Conservation (phyloP, 306 rosid genomes). For the Hylodesmum podocarpum region DNA sequence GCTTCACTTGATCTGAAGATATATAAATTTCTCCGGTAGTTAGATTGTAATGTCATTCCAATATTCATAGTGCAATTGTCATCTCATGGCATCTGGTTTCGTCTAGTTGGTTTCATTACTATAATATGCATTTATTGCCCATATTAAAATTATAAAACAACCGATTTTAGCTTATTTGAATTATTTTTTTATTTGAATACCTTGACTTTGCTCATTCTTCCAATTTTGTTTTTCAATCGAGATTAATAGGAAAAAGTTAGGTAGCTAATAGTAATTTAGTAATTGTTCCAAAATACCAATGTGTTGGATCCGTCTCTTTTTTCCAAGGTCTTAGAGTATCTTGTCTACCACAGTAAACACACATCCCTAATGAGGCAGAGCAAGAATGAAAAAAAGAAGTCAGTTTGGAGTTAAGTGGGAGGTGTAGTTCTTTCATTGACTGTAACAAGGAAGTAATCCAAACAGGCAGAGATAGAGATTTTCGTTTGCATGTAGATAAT, state of each 20-base stretch:
- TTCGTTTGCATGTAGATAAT: neutral
- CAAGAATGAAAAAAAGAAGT: neutral
- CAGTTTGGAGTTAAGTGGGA: neutral
- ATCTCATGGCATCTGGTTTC: slow-evolving; percentile 16
- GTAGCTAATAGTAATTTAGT: neutral
- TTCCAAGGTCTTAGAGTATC: neutral
- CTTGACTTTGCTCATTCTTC: neutral
- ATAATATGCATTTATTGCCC: neutral
- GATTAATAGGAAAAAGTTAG: neutral
- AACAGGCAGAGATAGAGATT: neutral
- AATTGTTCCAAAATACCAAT: neutral
- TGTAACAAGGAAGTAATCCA: neutral
- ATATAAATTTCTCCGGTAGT: neutral
- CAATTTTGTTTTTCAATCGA: neutral
- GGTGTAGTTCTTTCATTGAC: neutral
- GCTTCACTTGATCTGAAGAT: slow-evolving; percentile 13
- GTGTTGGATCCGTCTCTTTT: neutral
- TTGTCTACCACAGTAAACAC: neutral
- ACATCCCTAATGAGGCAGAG: neutral
- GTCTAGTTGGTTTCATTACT: slow-evolving; percentile 7
- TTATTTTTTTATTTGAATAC: neutral
- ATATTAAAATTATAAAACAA: neutral
- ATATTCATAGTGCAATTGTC: neutral
- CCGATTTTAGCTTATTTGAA: neutral
- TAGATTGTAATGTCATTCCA: neutral